A percentile compares a stretch with the other conserved stretches of the same genome.
phyloP scores from a whole-genome alignment of 2,329 filamentous ascomycete species.

The Ophiostoma pallidulum region DNA sequence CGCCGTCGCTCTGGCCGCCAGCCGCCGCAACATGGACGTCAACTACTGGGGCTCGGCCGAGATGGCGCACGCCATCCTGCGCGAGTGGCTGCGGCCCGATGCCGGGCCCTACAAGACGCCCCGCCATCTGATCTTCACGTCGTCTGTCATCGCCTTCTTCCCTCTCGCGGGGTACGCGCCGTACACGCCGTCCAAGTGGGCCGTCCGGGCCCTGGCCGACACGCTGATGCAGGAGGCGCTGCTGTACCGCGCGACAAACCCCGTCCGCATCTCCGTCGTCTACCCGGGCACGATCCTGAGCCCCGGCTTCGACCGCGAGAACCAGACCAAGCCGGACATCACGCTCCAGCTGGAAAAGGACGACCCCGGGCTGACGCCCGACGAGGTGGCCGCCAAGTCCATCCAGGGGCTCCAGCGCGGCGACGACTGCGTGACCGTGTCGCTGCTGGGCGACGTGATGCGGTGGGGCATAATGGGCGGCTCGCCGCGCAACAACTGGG shows the following conservation, averaged over 20 bases:
- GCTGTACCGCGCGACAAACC: conserved; percentile 60
- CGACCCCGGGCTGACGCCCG: conserved; percentile 71
- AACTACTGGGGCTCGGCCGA: conserved; percentile 86
- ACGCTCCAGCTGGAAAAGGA: conserved; percentile 70
- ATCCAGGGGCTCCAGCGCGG: conserved; percentile 71
- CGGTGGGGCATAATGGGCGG: conserved; percentile 50
- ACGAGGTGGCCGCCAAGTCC: conserved; percentile 61
- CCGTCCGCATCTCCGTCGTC: conserved; percentile 69
- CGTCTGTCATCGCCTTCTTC: conserved; percentile 65
- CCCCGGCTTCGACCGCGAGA: conserved; percentile 67
- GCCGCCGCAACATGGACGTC: conserved; percentile 77
- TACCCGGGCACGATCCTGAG: conserved; percentile 76
- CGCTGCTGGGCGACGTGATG: conserved; percentile 63
- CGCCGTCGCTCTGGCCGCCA: conserved; percentile 43
- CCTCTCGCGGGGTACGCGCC: conserved; percentile 72
- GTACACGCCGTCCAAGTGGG: conserved; percentile 79
- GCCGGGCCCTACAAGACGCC: conserved; percentile 38
- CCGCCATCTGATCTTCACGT: conserved; percentile 81
- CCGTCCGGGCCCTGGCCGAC: conserved; percentile 74
- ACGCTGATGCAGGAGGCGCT: conserved; percentile 74
- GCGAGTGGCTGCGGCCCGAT: conserved; percentile 57
- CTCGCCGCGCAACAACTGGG: conserved; percentile 46
- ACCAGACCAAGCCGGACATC: conserved; percentile 67
- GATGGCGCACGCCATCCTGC: conserved; percentile 71
- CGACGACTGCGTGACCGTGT: conserved; percentile 69